Evolutionary conservation across 371 early-diverging fungal genomes (phyloP), one percentile per base, ranked within the genome.

Genomic region (Paraphysoderma sedebokerense): DNA sequence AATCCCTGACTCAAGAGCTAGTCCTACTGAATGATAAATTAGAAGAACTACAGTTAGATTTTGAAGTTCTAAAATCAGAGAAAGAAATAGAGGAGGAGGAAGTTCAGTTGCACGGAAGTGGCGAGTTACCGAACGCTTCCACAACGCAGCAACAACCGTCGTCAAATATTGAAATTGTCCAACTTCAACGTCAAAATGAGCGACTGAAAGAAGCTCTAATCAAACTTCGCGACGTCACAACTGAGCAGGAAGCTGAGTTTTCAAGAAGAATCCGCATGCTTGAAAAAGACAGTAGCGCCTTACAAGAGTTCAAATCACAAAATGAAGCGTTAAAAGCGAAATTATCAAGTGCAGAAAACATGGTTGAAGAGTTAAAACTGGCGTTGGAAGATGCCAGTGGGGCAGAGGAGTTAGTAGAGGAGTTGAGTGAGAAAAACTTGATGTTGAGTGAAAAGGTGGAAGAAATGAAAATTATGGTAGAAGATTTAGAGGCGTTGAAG

Each of bases 401-500:
- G 30, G 79, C 88, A 12, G 84, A 85, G 46, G 84, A 84, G 42
- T 59, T 87, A 59, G 76, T 88, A 5, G 81, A 81, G 50, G 71
- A 76, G 44, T 61, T 91, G 20, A 72, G 82, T 0, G 82, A 79
- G 31, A 79, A 79, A 64, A 91, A 89, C 53, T 55, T 85, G 46
- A 64, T 67, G 13, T 60, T 89, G 38, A 73, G 63, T 19, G 82
- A 82, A 57, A 69, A 71, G 53, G 48, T 87, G 31, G 87, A 88
- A 49, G 85, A 90, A 53, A 56, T 86, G 66, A 69, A 72, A 46
- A 66, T 62, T 23, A 67, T 67, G 3, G 75, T 89, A 9, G 92
- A 87, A 37, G 91, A 87, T 53, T 66, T 92, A 24, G 92, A 95
- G 61, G 83, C 87, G 2, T 66, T 92, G 20, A 77, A 80, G 56